These are phyloP conservation scores for Exophiala oligosperma DNA, from an alignment of 2,329 filamentous ascomycete genomes.

Conservation along the genomic window DNA sequence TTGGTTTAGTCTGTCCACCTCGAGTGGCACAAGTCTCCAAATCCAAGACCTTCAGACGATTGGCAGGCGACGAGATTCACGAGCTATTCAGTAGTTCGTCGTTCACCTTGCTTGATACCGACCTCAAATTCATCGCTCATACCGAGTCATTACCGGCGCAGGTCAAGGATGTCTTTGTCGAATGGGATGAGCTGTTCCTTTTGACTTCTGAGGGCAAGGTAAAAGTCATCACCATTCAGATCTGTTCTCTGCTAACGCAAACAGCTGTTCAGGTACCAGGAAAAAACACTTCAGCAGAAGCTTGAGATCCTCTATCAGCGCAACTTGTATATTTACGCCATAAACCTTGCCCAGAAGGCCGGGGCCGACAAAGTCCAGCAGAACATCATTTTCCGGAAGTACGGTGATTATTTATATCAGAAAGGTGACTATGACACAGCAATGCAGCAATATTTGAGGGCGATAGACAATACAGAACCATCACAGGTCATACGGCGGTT, in stretches of 20 bases:
- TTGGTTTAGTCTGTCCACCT: slow-evolving; percentile 81
- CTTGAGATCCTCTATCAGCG: slow-evolving; percentile 91
- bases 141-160: slow-evolving; percentile 81
- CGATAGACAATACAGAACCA: slow-evolving; percentile 93
- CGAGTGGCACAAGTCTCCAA: slow-evolving; percentile 54
- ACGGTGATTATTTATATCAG: slow-evolving; percentile 91
- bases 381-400: slow-evolving; percentile 88
- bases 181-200: slow-evolving; percentile 92
- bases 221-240: slow-evolving; percentile 28
- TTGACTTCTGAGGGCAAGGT: slow-evolving; percentile 91
- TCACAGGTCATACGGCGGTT: slow-evolving; percentile 98
- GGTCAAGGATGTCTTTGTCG: slow-evolving; percentile 75
- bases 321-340: slow-evolving; percentile 87
- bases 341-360: slow-evolving; percentile 87
- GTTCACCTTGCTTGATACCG: slow-evolving; percentile 88
- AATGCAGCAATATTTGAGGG: slow-evolving; percentile 98
- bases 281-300: slow-evolving; percentile 86
- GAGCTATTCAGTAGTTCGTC: slow-evolving; percentile 82
- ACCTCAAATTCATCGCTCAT: slow-evolving; percentile 85
- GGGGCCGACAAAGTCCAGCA: slow-evolving; percentile 78
- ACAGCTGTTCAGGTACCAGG: slow-evolving; percentile 81
- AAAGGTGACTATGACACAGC: slow-evolving; percentile 95
- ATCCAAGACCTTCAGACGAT: slow-evolving; percentile 67
- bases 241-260: slow-evolving; percentile 30
- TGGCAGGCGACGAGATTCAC: slow-evolving; percentile 71